These are phyloP conservation scores for Fusarium cicatricum DNA, from an alignment of 2,329 filamentous ascomycete species.

Conservation along the genomic window DNA sequence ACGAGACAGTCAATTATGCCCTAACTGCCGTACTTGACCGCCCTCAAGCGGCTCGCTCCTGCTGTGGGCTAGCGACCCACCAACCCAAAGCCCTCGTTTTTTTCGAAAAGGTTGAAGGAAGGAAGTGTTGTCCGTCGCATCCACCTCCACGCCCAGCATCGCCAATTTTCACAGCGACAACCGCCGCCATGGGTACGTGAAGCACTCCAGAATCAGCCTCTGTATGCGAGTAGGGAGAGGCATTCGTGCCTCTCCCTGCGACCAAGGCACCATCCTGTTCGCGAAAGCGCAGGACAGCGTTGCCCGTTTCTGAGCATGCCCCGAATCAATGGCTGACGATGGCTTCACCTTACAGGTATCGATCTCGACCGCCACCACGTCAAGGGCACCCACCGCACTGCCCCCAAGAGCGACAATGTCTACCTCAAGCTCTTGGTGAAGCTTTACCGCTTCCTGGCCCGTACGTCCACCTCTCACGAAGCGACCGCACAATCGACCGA, in stretches of 20 bases:
- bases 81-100: slow-evolving; percentile 41
- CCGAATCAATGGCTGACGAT: slow-evolving; percentile 69
- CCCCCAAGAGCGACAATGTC: slow-evolving; percentile 97
- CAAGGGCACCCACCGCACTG: slow-evolving; percentile 83
- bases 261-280: slow-evolving; percentile 43
- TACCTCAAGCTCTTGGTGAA: slow-evolving; percentile 98
- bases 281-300: slow-evolving; percentile 43
- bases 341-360: slow-evolving; percentile 67
- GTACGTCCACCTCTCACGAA: slow-evolving; percentile 67
- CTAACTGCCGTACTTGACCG: slow-evolving; percentile 58
- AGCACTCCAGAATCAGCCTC: slow-evolving; percentile 51
- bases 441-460: slow-evolving; percentile 95
- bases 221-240: slow-evolving; percentile 60
- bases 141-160: slow-evolving; percentile 45
- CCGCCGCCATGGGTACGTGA: slow-evolving; percentile 70
- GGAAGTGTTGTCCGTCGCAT: slow-evolving; percentile 39
- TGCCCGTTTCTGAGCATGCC: slow-evolving; percentile 66
- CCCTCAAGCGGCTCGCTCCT: slow-evolving; percentile 34
- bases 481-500: not conserved
- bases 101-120: slow-evolving; percentile 36
- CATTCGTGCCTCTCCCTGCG: slow-evolving; percentile 34
- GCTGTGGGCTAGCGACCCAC: slow-evolving; percentile 16
- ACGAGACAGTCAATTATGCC: slow-evolving; percentile 37
- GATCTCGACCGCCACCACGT: slow-evolving; percentile 76
- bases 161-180: slow-evolving; percentile 52